Evolutionary conservation across 768 basidiomycete genomes (phyloP), one percentile per base, ranked within the genome.

Genomic region (Calocera viscosa): DNA sequence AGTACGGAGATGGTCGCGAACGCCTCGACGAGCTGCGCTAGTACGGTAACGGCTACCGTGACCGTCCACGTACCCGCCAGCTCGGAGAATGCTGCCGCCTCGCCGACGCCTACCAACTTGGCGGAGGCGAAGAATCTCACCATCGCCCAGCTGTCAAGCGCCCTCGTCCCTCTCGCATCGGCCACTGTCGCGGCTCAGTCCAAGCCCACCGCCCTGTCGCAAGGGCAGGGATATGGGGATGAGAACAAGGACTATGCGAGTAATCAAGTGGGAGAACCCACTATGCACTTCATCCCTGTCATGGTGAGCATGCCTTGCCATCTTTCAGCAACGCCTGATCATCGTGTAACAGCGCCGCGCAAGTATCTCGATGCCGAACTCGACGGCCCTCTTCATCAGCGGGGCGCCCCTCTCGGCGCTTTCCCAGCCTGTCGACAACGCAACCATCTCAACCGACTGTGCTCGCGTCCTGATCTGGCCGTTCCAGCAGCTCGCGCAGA

Each of bases 401-500:
- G 63, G 38, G 28, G 30, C 60, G 1, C 43, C 65, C 17, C 38
- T 66, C 33, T 24, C 32, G 11, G 65, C 49, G n/a, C 24, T 71
- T 82, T 34, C 81, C 81, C 2, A 66, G 67, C 14, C 72, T 75
- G 33, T 38, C 67, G 65, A 39, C 1, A 75, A 47, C 39, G 68
- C 78, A 10, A 70, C 74, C n/a, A 73, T 88, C 28, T 75, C 78
- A 65, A 70, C 72, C 22, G 77, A 71, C 30, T 91, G 89, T 71
- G 76, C 89, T 43, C 77, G 78, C 76, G 78, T 85, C 39, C 76
- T 90, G 65, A 86, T 85, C 73, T 90, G 85, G 83, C 89, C 89
- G 17, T 41, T 33, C 24, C 33, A 28, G 69, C 90, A 88, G 26
- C 80, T 91, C 65, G 78, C 78, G 65, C 82, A 89, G 72, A 89